Evolutionary conservation across 1,284 basidiomycete species (phyloP), one percentile per base, ranked within the genome.

Genomic region (Ganoderma leucocontextum): DNA sequence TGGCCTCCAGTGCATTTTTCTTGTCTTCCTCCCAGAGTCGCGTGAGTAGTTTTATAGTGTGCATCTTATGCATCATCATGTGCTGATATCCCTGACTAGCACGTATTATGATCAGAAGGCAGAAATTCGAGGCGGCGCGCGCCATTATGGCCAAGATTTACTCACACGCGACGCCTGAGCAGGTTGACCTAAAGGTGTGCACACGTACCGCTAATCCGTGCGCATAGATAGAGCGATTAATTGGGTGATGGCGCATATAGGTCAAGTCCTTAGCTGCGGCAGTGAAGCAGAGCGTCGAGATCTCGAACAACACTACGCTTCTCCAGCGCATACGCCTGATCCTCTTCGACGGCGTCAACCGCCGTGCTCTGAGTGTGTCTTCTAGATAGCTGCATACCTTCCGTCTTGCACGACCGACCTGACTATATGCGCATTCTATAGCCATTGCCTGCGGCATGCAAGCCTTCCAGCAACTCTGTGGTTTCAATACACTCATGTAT

Each of bases 381-480:
- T 41, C 10, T 10, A 19, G n/a, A 47, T 53, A 25, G 38, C 2
- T 12, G 15, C 35, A 17, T 61, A 25, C 35, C 65, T 15, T 15
- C 4, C 1, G n/a, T 8, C 8, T 22, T 29, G 35, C 25, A 15
- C 62, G 41, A 61, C 60, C 62, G 39, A 61, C 60, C 25, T 61
- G n/a, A 66, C 12, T 60, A 17, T 47, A 42, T 52, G 44, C 52
- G 52, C 39, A n/a, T 58, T 35, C 42, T 58, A 65, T 62, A 92
- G 91, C 91, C 71, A 85, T 95, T 42, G 91, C 87, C 8, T 93
- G 91, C 73, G 92, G 91, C 41, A 87, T 95, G 76, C 93, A 95
- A 80, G 92, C 91, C 0, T 91, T 91, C 78, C 94, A 95, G 75
- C 93, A 95, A 77, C 83, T 95, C 0, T 94, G 91, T 72, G 93